Conservation (phyloP, 371 early-diverging fungal genomes). For the Lichtheimia hyalospora region DNA sequence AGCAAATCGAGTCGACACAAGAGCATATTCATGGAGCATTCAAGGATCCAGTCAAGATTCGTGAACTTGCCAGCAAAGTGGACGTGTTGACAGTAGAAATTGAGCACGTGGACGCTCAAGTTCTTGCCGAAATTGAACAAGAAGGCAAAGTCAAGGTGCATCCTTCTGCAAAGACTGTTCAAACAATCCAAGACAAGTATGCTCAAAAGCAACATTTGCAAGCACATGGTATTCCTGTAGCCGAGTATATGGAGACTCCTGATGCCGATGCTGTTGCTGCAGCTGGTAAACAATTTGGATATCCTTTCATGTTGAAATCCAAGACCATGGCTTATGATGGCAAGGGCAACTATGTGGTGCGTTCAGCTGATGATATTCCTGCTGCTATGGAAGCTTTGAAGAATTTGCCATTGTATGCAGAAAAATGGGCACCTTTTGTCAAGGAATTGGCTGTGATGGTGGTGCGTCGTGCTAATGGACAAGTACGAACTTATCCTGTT, state of each 20-base stretch:
- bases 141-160: conserved; percentile 53
- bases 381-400: conserved; percentile 58
- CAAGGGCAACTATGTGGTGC: conserved; percentile 87
- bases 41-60: conserved; percentile 73
- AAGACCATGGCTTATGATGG: conserved; percentile 96
- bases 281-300: conserved; percentile 74
- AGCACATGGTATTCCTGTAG: conserved; percentile 65
- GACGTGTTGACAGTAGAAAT: conserved; percentile 94
- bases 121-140: conserved; percentile 66
- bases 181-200: conserved; percentile 94
- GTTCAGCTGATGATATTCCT: conserved; percentile 61
- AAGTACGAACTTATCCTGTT: conserved; percentile 83
- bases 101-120: conserved; percentile 89
- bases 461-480: conserved; percentile 77
- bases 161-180: conserved; percentile 81
- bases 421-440: conserved; percentile 90
- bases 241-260: conserved; percentile 67
- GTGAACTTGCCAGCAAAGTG: conserved; percentile 68
- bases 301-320: conserved; percentile 93
- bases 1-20: conserved; percentile 75
- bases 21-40: conserved; percentile 81
- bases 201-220: conserved; percentile 80
- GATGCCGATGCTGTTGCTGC: conserved; percentile 46
- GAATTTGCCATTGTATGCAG: conserved; percentile 77
- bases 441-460: conserved; percentile 98